A percentile compares a stretch with the other conserved stretches of the same genome.
These are phyloP conservation scores for Podaxis sp. DNA, from an alignment of 768 basidiomycete species.

Conservation along the genomic window DNA sequence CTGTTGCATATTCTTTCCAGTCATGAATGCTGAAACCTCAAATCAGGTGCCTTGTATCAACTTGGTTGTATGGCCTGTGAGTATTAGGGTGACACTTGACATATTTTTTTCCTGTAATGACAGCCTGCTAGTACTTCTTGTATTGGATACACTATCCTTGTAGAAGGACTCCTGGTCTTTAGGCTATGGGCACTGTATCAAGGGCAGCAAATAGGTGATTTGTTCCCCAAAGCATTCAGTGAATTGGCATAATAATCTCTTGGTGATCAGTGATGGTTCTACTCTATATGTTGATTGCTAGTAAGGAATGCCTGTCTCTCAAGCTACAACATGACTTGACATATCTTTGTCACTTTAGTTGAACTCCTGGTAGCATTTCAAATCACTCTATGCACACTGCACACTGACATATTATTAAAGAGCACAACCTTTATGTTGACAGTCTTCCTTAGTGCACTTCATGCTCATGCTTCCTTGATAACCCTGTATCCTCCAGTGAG, in stretches of 20 bases:
- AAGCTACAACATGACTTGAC: not conserved
- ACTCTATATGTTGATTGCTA: not conserved
- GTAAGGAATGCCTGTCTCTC: not conserved
- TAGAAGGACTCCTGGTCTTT: not conserved
- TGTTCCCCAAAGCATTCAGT: not conserved
- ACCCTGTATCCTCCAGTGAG: not conserved
- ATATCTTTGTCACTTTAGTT: not conserved
- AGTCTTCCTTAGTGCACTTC: not conserved
- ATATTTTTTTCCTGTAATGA: too few relatives aligned
- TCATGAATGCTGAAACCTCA: too few relatives aligned
- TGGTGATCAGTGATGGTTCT: not conserved
- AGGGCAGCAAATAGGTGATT: not conserved
- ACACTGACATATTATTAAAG: not conserved
- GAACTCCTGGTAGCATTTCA: not conserved
- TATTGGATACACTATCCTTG: not conserved
- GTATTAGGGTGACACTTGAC: too few relatives aligned
- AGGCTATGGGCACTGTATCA: not conserved
- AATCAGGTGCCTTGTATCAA: too few relatives aligned
- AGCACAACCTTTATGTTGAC: not conserved
- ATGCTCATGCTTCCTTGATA: not conserved
- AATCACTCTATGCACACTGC: not conserved
- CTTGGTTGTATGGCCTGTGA: too few relatives aligned
- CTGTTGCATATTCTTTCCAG: too few relatives aligned
- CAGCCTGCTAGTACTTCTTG: not conserved
- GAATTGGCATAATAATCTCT: not conserved